Base-by-base conservation (phyloP, 164 flowering plant species). In the Chloranthus sessilifolius region DNA sequence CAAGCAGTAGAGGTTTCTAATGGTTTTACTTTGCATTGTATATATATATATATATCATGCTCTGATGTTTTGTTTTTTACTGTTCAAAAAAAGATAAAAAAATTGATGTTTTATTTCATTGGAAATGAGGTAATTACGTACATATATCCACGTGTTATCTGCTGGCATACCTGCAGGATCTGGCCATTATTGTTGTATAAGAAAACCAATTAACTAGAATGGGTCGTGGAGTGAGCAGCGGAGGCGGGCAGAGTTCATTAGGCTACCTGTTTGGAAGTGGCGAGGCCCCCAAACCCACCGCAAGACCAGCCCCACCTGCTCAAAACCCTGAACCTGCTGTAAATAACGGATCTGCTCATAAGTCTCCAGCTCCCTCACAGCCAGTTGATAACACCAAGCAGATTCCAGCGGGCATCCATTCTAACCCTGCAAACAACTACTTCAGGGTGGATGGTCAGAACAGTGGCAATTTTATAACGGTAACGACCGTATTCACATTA, bases 161-260 rank as follows among this genome's bases (percentile, higher is more conserved):
- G n/a, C n/a, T n/a, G n/a, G n/a, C n/a, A n/a, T n/a, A n/a, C n/a
- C n/a, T n/a, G n/a, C n/a, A n/a, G n/a, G n/a, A n/a, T n/a, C n/a
- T n/a, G n/a, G n/a, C n/a, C n/a, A n/a, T n/a, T n/a, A n/a, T n/a
- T n/a, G n/a, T n/a, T n/a, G n/a, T n/a, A n/a, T n/a, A n/a, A n/a
- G n/a, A n/a, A n/a, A n/a, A n/a, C n/a, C n/a, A n/a, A 26, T 47
- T 46, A n/a, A n/a, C n/a, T n/a, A 67, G n/a, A 19, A 82, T 82
- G 90, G 79, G 81, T 51, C 90, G 90, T 55, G 90, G 90, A 62
- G 82, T 74, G 22, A 83, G 91, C 69, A 53, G 72, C 9, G 91
- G 91, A 53, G 91, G 91, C n/a, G 91, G 91, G 19, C 91, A 83
- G 73, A 83, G 87, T 60, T 83, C 91, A 26, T 56, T 83, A 69